These are phyloP conservation scores for Stenocarpella maydis DNA, from an alignment of 2,329 filamentous ascomycete species.

Conservation along the genomic window DNA sequence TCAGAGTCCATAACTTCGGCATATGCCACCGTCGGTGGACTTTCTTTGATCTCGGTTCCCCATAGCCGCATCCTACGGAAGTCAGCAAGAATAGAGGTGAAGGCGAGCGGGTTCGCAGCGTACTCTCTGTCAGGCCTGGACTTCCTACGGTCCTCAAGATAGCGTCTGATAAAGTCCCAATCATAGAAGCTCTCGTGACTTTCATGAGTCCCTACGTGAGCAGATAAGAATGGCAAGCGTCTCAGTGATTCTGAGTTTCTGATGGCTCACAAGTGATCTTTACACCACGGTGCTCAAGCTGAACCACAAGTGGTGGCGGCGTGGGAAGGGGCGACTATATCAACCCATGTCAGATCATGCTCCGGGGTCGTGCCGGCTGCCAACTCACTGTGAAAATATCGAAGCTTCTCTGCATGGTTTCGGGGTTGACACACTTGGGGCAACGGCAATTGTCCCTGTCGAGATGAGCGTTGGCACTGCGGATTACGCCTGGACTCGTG, in stretches of 20 bases:
- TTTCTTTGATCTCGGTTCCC: conserved; percentile 46
- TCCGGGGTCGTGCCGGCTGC: conserved; percentile 23
- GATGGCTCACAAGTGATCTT: conserved; percentile 58
- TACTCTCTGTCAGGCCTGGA: conserved; percentile 47
- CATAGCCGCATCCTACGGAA: conserved; percentile 37
- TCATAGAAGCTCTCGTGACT: conserved; percentile 74
- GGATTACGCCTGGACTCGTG: too few species aligned
- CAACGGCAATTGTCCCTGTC: conserved; percentile 78
- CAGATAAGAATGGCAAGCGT: conserved; percentile 29
- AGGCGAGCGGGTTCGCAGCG: neutral
- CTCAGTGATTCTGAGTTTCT: neutral
- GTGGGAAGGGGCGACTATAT: conserved; percentile 44
- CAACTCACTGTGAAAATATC: conserved; percentile 70
- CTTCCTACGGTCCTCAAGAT: conserved; percentile 48
- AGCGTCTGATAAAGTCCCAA: conserved; percentile 66
- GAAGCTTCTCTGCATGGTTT: conserved; percentile 73
- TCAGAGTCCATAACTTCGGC: conserved; percentile 67
- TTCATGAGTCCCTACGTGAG: conserved; percentile 67
- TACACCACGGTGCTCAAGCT: conserved; percentile 48
- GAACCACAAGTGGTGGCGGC: conserved; percentile 48
- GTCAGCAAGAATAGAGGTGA: neutral
- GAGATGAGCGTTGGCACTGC: neutral
- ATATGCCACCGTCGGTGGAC: conserved; percentile 68
- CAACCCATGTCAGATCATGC: neutral
- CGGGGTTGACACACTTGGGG: conserved; percentile 69